Evolutionary conservation across 2,329 filamentous ascomycete species (phyloP).

Genomic region (Botryotinia narcissicola): DNA sequence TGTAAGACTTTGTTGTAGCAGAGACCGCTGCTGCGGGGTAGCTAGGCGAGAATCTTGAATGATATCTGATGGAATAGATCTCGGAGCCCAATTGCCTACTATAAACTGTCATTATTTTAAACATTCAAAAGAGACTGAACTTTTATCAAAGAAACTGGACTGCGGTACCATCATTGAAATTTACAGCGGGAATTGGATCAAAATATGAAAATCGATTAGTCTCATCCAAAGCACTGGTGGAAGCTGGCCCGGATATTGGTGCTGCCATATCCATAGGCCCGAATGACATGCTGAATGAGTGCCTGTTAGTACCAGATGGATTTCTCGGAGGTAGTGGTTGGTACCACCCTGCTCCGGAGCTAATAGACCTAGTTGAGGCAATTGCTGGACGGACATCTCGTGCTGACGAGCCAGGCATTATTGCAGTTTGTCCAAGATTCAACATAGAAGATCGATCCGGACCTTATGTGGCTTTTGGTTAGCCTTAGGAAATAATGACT

Average conservation of each 20-base stretch:
- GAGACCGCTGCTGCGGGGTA: neutral
- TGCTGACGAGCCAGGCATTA: neutral
- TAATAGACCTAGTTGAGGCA: neutral
- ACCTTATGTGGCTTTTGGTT: neutral
- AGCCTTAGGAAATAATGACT: neutral
- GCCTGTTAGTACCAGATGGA: neutral
- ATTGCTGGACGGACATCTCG: neutral
- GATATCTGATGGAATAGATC: constrained; percentile 5
- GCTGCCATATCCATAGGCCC: neutral
- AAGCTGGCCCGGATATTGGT: constrained; percentile 6
- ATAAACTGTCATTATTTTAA: neutral
- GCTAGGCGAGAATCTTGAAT: neutral
- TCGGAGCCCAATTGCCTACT: constrained; percentile 14
- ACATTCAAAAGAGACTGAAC: neutral
- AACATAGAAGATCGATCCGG: neutral
- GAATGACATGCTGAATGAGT: constrained; percentile 1
- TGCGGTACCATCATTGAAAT: constrained; percentile 11
- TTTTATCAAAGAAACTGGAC: neutral
- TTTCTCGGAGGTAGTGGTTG: neutral
- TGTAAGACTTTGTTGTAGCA: neutral
- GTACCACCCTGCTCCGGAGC: neutral
- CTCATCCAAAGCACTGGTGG: constrained; percentile 5
- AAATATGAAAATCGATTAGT: constrained; percentile 11
- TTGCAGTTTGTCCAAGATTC: neutral
- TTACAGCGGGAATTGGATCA: neutral